A percentile compares a stretch with the other conserved stretches of the same genome.
These are phyloP conservation scores for Ophiosphaerella korrae DNA, from an alignment of 2,329 filamentous ascomycete species.

Conservation along the genomic window DNA sequence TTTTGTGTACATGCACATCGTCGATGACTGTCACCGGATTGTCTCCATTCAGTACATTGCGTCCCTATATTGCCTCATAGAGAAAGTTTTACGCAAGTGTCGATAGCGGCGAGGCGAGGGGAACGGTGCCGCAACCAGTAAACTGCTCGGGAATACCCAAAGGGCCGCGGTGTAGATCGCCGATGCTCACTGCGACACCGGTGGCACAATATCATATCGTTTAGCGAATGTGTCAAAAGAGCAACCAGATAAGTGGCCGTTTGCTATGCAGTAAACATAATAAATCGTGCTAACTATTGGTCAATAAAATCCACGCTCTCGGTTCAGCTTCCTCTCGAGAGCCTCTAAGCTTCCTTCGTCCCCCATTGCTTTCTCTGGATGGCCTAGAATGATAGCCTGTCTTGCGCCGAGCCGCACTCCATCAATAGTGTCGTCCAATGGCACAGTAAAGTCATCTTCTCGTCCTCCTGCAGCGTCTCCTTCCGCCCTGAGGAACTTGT, in stretches of 20 bases:
- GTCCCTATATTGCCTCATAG: too few species aligned
- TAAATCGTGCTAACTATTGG: not conserved
- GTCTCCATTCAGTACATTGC: too few species aligned
- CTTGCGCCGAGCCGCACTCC: constrained; percentile 19
- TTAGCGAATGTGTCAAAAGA: too few species aligned
- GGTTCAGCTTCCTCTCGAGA: constrained; percentile 12
- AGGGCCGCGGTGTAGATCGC: too few species aligned
- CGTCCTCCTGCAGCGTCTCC: constrained; percentile 20
- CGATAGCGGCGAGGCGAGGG: too few species aligned
- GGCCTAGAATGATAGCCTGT: constrained; percentile 30
- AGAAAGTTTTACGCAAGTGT: too few species aligned
- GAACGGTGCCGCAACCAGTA: not conserved
- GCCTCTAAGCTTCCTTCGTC: constrained; percentile 19
- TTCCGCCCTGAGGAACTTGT: constrained; percentile 35
- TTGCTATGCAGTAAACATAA: too few species aligned
- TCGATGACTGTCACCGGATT: too few species aligned
- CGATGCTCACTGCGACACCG: too few species aligned
- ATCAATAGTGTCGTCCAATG: constrained; percentile 19
- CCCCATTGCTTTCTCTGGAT: constrained; percentile 21
- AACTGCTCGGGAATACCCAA: not conserved
- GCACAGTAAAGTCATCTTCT: constrained; percentile 29
- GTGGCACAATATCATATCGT: too few species aligned
- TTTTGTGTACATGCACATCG: too few species aligned
- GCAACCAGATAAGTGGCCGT: too few species aligned
- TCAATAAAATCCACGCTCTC: constrained; percentile 1